Conservation (phyloP, 2,329 filamentous ascomycete genomes). For the Botryotinia globosa region DNA sequence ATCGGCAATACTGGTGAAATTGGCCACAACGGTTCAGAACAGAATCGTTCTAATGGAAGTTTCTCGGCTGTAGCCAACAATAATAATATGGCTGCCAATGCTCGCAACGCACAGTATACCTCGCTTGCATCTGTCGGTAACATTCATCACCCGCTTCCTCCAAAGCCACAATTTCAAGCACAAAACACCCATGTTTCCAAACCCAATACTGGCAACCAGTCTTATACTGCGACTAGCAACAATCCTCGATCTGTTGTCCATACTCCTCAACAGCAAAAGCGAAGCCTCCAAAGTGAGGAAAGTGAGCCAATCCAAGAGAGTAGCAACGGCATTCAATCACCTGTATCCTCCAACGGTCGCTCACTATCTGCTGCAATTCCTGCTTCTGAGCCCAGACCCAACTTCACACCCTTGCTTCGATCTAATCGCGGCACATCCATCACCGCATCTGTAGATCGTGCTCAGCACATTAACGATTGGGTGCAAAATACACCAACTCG, state of each 20-base stretch:
- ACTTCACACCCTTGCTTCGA: slow-evolving; percentile 27
- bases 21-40: not conserved
- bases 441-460: slow-evolving; percentile 22
- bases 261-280: slow-evolving; percentile 1
- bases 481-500: slow-evolving; percentile 23
- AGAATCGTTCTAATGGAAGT: not conserved
- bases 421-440: slow-evolving; percentile 28
- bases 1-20: not conserved
- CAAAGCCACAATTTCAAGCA: slow-evolving; percentile 8
- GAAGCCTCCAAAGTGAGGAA: not conserved
- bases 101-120: slow-evolving; percentile 11
- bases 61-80: not conserved
- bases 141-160: not conserved
- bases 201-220: not conserved
- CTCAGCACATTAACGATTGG: slow-evolving; percentile 25
- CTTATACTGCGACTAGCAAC: not conserved
- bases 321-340: not conserved
- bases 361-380: slow-evolving; percentile 15
- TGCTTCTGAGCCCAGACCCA: slow-evolving; percentile 23
- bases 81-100: slow-evolving; percentile 4
- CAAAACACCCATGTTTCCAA: not conserved
- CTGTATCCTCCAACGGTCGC: not conserved
- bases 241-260: slow-evolving; percentile 3
- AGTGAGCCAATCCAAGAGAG: not conserved
- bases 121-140: not conserved